Evolutionary conservation across 2,329 filamentous ascomycete species (phyloP), one percentile per base, ranked within the genome.

Genomic region (Trichothecium sympodiale): DNA sequence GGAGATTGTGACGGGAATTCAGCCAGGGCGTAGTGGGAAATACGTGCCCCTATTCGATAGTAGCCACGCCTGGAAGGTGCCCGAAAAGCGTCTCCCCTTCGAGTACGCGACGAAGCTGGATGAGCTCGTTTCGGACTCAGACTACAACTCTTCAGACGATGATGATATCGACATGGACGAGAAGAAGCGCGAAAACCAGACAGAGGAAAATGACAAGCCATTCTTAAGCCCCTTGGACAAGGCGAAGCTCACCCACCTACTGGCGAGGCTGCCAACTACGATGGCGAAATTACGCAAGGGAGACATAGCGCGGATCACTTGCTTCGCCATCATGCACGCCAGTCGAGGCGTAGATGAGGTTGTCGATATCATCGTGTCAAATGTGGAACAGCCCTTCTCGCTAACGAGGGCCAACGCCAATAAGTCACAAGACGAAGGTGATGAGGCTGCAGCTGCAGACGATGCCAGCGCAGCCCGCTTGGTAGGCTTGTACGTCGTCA

Each of bases 291-390:
- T 95, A 17, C 74, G 84, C 18, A 85, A 85, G 50, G 87, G 86
- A 3, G 86, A 96, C 50, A 75, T 96, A 31, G 88, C 86, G 2
- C 74, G 87, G 5, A 69, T 95, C 3, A 89, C 88, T 1, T 74
- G 81, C 3, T 95, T 96, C 57, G 88, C 88, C 10, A 86, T 96
- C 38, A 80, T 80, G 3, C 86, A 96, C 53, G 83, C 87, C 2
- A 84, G 81, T 28, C 71, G 77, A 15, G 91, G 88, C 13, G 83
- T 85, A 10, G 83, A 93, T 43, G 91, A 96, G 60, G 80, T 95
- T 26, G 87, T 94, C n/a, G 75, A 89, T 34, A 75, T 94, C 59
- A 78, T 96, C 27, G 73, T 94, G 1, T 70, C 77, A 1, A 96
- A 98, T 48, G 69, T 96, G 25, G 69, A 82, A 40, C 75, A 71